Evolutionary conservation across 192 early-diverging fungal genomes (phyloP).

Genomic region (Backusella tuberculispora): DNA sequence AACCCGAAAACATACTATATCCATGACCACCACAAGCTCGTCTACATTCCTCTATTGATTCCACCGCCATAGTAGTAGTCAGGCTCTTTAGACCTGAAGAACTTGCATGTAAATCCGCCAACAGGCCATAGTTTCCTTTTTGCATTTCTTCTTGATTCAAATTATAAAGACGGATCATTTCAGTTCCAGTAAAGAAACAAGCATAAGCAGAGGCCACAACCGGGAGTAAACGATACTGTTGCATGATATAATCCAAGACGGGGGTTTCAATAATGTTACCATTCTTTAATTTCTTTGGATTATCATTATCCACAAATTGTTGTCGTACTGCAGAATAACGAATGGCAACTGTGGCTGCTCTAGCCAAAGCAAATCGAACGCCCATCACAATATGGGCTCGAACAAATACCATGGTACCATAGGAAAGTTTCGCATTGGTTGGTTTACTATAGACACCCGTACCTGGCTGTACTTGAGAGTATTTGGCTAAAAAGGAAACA

Average conservation of each 20-base stretch:
- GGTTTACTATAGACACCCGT: conserved; percentile 77
- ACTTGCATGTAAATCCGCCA: conserved; percentile 76
- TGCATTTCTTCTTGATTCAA: conserved; percentile 59
- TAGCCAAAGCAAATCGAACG: conserved; percentile 61
- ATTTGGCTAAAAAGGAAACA: conserved; percentile 75
- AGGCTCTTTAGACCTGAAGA: conserved; percentile 73
- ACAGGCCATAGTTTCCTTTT: conserved; percentile 59
- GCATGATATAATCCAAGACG: conserved; percentile 78
- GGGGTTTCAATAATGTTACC: conserved; percentile 60
- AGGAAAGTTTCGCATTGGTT: conserved; percentile 76
- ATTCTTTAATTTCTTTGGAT: conserved; percentile 48
- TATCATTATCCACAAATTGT: conserved; percentile 67
- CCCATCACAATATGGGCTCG: conserved; percentile 75
- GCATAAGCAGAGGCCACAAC: conserved; percentile 75
- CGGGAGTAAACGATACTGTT: conserved; percentile 73
- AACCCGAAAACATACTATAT: conserved; percentile 73
- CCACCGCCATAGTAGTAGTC: conserved; percentile 68
- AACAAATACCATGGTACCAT: conserved; percentile 87
- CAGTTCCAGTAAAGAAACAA: conserved; percentile 68
- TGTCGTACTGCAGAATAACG: conserved; percentile 73
- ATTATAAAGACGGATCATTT: conserved; percentile 63
- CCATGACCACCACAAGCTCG: conserved; percentile 83
- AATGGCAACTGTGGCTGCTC: conserved; percentile 68
- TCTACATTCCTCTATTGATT: conserved; percentile 72
- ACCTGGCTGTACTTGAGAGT: conserved; percentile 65